A percentile compares a stretch with the other conserved stretches of the same genome.
These are phyloP conservation scores for Phalaenopsis aphrodite DNA, from an alignment of 106 monocot genomes.

Conservation along the genomic window DNA sequence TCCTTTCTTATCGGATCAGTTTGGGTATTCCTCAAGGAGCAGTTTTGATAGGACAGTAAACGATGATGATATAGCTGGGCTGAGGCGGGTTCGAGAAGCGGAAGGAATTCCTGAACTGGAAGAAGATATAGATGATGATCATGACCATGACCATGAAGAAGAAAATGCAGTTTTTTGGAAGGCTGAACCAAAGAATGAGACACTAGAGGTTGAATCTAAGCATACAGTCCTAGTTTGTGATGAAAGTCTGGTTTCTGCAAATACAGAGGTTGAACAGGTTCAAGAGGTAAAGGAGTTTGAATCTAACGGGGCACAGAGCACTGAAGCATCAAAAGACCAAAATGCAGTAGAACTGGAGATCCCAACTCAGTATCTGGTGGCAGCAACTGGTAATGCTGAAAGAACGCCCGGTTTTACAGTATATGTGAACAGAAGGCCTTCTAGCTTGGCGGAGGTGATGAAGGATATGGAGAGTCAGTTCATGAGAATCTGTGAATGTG, in stretches of 20 bases:
- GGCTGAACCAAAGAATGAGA: conserved; percentile 10
- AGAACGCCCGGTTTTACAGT: conserved; percentile 78
- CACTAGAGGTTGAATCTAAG: conserved; percentile 1
- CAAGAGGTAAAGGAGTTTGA: conserved; percentile 25
- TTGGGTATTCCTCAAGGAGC: conserved; percentile 19
- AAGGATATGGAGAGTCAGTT: conserved; percentile 74
- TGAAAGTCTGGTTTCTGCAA: conserved; percentile 7
- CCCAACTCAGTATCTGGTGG: conserved; percentile 16
- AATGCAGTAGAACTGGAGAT: conserved; percentile 31
- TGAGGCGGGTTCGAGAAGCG: conserved; percentile 44
- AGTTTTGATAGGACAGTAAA: conserved; percentile 18
- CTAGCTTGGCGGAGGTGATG: conserved; percentile 72
- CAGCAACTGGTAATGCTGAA: conserved; percentile 21
- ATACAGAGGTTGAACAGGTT: conserved; percentile 7
- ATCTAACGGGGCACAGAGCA: conserved; percentile 19
- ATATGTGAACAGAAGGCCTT: conserved; percentile 68
- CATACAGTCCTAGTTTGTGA: conserved; percentile 9
- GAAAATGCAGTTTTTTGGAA: conserved; percentile 3
- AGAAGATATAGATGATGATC: conserved; percentile 29
- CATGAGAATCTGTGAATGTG: conserved; percentile 51
- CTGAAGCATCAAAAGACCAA: conserved; percentile 16
- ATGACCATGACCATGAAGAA: not conserved
- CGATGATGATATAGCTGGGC: conserved; percentile 38
- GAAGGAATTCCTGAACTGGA: conserved; percentile 83
- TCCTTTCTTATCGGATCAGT: conserved; percentile 49